Evolutionary conservation across 2,329 filamentous ascomycete genomes (phyloP).

Genomic region (Fusarium incarnatum): DNA sequence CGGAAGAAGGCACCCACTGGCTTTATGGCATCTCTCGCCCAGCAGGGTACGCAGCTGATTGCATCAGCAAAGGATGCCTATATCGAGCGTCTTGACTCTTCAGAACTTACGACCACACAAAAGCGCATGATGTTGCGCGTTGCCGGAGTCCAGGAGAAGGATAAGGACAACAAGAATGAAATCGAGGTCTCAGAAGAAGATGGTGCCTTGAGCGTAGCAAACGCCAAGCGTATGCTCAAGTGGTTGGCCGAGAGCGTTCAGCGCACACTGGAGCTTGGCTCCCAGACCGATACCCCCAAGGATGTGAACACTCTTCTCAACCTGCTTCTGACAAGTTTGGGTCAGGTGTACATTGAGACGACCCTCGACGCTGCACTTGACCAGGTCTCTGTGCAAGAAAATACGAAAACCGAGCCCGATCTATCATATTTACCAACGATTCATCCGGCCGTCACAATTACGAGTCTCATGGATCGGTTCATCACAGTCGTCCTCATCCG

Average conservation of each 20-base stretch:
- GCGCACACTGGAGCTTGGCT: slow-evolving; percentile 88
- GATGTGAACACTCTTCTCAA: slow-evolving; percentile 88
- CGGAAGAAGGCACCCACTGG: slow-evolving; percentile 89
- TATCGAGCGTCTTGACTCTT: slow-evolving; percentile 86
- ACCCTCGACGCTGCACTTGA: slow-evolving; percentile 78
- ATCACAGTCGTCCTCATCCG: slow-evolving; percentile 91
- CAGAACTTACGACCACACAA: slow-evolving; percentile 87
- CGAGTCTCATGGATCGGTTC: slow-evolving; percentile 93
- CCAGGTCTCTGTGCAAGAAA: slow-evolving; percentile 80
- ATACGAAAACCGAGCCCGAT: slow-evolving; percentile 85
- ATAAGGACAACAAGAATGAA: slow-evolving; percentile 81
- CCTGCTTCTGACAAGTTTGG: slow-evolving; percentile 87
- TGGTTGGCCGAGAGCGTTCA: slow-evolving; percentile 97
- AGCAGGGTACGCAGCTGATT: slow-evolving; percentile 89
- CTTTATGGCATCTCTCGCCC: slow-evolving; percentile 91
- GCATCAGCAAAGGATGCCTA: slow-evolving; percentile 91
- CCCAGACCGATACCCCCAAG: slow-evolving; percentile 89
- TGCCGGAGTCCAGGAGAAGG: slow-evolving; percentile 82
- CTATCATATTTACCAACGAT: slow-evolving; percentile 83
- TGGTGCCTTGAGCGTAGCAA: slow-evolving; percentile 82
- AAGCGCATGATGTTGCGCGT: slow-evolving; percentile 91
- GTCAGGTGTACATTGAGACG: slow-evolving; percentile 80
- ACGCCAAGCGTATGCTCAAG: slow-evolving; percentile 96
- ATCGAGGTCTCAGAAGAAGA: slow-evolving; percentile 93
- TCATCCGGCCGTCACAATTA: slow-evolving; percentile 85